A percentile compares a stretch with the other conserved stretches of the same genome.
phyloP scores from a whole-genome alignment of 2,329 filamentous ascomycete species.

The Colletotrichum endophyticum region DNA sequence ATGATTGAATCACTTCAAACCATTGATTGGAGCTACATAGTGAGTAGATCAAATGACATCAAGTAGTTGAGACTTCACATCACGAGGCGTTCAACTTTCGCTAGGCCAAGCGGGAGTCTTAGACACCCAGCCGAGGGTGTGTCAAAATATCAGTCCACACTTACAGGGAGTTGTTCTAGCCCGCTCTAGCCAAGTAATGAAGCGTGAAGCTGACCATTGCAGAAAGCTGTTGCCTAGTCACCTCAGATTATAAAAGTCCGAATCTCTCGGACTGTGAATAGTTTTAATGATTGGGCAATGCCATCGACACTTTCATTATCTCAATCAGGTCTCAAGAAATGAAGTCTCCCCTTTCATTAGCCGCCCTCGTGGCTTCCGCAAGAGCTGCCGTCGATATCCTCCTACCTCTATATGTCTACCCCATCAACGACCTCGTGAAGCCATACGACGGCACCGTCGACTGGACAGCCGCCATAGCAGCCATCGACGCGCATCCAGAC shows the following conservation, averaged over 20 bases:
- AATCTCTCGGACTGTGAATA: not conserved
- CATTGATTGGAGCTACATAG: not conserved
- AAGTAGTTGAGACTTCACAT: not conserved
- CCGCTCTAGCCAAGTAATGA: not conserved
- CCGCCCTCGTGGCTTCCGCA: not conserved
- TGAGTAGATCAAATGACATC: not conserved
- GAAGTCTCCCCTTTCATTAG: not conserved
- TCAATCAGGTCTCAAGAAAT: not conserved
- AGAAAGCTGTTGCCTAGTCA: not conserved
- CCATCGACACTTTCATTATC: not conserved
- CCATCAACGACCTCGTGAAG: not conserved
- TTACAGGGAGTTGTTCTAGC: not conserved
- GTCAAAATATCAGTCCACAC: not conserved
- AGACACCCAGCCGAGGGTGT: not conserved
- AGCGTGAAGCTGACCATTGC: not conserved
- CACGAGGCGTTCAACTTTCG: not conserved
- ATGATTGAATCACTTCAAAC: not conserved
- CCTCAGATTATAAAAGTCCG: not conserved
- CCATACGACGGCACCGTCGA: not conserved
- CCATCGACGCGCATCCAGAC: not conserved
- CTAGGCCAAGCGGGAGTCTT: not conserved
- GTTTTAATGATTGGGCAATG: not conserved
- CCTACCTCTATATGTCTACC: not conserved
- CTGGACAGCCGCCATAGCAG: not conserved
- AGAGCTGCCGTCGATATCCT: not conserved